Evolutionary conservation across 768 basidiomycete species (phyloP).

Genomic region (Suillus subluteus): DNA sequence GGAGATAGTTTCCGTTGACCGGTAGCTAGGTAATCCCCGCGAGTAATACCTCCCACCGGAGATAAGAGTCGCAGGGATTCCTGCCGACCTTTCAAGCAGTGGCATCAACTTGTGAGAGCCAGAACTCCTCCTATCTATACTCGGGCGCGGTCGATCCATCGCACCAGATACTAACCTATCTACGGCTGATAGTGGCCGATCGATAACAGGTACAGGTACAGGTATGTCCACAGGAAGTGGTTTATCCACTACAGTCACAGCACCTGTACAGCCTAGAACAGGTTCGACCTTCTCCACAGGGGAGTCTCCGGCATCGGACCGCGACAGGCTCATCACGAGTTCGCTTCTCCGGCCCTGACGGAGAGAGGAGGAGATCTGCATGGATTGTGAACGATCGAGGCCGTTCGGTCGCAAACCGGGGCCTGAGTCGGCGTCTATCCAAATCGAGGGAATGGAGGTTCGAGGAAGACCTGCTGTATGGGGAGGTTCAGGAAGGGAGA

Average conservation of each 20-base stretch:
- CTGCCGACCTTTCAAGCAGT: constrained; percentile 7
- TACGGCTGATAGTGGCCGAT: constrained; percentile 29
- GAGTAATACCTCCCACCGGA: constrained; percentile 14
- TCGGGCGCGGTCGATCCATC: constrained; percentile 19
- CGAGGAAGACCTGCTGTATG: constrained; percentile 23
- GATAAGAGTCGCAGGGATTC: constrained; percentile 9
- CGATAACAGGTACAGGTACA: neutral
- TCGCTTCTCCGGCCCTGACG: constrained; percentile 24
- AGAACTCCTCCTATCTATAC: constrained; percentile 33
- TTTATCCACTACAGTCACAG: neutral
- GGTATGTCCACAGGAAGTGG: neutral
- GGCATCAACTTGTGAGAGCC: constrained; percentile 27
- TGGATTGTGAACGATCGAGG: constrained; percentile 26
- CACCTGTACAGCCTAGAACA: neutral
- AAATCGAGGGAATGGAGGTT: constrained; percentile 48
- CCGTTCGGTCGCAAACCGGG: constrained; percentile 15
- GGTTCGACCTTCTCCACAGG: constrained; percentile 1
- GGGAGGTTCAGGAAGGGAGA: constrained; percentile 20
- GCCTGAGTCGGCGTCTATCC: constrained; percentile 47
- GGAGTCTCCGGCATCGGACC: constrained; percentile 11
- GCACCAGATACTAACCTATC: constrained; percentile 22
- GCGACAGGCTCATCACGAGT: constrained; percentile 30
- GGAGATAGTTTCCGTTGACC: constrained; percentile 15
- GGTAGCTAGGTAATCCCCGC: constrained; percentile 13
- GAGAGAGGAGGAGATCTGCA: constrained; percentile 26